Conservation (phyloP, 179 eudicot genomes). For the Beta lomatogona region DNA sequence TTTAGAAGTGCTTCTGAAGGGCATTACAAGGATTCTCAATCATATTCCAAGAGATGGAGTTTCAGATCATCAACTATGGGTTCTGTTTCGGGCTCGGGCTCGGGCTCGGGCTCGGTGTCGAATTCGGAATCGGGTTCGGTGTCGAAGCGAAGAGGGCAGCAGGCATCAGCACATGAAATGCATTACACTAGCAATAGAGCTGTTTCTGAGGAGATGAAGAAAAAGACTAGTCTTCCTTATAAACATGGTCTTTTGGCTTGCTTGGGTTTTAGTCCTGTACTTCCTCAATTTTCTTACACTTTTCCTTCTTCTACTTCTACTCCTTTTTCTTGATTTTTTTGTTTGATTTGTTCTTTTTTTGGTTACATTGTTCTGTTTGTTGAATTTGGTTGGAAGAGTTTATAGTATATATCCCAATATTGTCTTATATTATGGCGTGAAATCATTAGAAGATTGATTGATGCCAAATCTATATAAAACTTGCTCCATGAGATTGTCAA, state of each 20-base stretch:
- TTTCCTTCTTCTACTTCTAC: slow-evolving; percentile 24
- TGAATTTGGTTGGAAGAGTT: not conserved
- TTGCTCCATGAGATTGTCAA: too few relatives aligned
- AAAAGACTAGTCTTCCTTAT: slow-evolving; percentile 69
- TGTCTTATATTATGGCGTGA: not conserved
- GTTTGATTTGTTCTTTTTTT: not conserved
- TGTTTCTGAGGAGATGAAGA: slow-evolving; percentile 61
- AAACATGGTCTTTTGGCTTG: slow-evolving; percentile 64
- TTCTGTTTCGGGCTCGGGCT: not conserved
- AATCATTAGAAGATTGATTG: not conserved
- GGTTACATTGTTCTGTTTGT: not conserved
- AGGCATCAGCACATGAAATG: slow-evolving; percentile 46
- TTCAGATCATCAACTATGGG: slow-evolving; percentile 42
- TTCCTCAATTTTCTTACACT: slow-evolving; percentile 45
- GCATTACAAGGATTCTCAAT: slow-evolving; percentile 15
- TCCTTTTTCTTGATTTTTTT: not conserved
- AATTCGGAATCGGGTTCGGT: slow-evolving; percentile 36
- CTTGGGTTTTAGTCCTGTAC: slow-evolving; percentile 53
- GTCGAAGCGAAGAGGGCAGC: slow-evolving; percentile 31
- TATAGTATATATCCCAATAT: not conserved
- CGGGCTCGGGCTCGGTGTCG: too few relatives aligned
- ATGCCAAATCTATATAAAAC: not conserved
- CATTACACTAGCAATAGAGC: slow-evolving; percentile 29
- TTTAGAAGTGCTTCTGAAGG: slow-evolving; percentile 77
- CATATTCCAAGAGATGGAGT: slow-evolving; percentile 38